Evolutionary conservation across 2,329 filamentous ascomycete species (phyloP), one percentile per base, ranked within the genome.

Genomic region (Penicillium sp.): DNA sequence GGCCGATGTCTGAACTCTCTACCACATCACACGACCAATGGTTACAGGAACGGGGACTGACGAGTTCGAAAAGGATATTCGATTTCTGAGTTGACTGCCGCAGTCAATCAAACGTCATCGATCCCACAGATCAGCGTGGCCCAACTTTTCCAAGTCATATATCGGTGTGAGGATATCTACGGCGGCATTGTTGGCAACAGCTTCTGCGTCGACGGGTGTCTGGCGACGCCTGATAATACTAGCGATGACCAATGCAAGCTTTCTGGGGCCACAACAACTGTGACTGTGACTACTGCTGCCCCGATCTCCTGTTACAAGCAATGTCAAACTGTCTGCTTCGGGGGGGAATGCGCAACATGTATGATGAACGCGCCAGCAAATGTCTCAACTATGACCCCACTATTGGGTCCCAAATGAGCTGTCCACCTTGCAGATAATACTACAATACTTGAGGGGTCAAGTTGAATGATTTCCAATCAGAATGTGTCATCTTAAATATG

Each of bases 131-230:
- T 58, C 9, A 47, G 29, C 8, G 27, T 36, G 18, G 24, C 45
- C 6, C 55, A 60, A 22, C 51, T 60, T 14, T 44, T 50, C 10
- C 52, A 60, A 16, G 58, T 60, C n/a, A 34, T 60, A 27, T 60
- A 47, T 38, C 58, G 48, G 16, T 60, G 58, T 24, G 43, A 48
- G 3, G 50, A 60, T 49, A 60, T 60, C n/a, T 18, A 36, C 14
- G 58, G 58, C 6, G 50, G 49, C 16, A 43, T 58, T 14, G 55
- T 51, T 14, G 58, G 58, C 1, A 60, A 60, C 31, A 47, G 47
- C 4, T 52, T 55, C 21, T 60, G 58, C 18, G 24, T 58, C n/a
- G 50, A 55, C 32, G 47, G 43, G 7, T 60, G 58, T 21, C 44
- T 60, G 9, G 29, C 38, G 16, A 34, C 58, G 14, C 16, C 34